Conservation (phyloP, 1,284 basidiomycete species). For the Trichosporon coremiiforme region DNA sequence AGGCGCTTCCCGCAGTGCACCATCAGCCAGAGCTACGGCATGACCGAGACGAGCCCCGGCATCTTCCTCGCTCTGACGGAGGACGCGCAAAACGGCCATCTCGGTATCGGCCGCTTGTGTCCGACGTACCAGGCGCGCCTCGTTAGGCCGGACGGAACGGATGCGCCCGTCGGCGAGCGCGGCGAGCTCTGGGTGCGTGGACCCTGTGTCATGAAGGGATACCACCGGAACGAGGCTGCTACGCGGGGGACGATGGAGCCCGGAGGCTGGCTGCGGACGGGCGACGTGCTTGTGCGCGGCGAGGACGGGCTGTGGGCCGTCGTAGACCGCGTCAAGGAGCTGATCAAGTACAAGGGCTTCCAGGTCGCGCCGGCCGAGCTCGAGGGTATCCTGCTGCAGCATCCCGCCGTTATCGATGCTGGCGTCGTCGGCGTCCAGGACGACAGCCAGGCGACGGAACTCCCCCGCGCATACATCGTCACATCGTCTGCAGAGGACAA, state of each 20-base stretch:
- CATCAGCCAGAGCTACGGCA: slow-evolving; percentile 54
- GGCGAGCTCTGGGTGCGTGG: slow-evolving; percentile 83
- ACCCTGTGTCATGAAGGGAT: slow-evolving; percentile 60
- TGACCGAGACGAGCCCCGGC: slow-evolving; percentile 59
- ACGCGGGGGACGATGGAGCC: slow-evolving; percentile 23
- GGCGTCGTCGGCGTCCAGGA: slow-evolving; percentile 71
- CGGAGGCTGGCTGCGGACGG: slow-evolving; percentile 77
- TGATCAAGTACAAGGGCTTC: slow-evolving; percentile 73
- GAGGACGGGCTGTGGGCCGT: slow-evolving; percentile 62
- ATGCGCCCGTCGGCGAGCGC: slow-evolving; percentile 61
- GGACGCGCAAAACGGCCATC: not conserved
- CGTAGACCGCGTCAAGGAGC: slow-evolving; percentile 66
- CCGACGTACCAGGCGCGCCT: slow-evolving; percentile 77
- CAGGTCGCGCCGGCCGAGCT: slow-evolving; percentile 80
- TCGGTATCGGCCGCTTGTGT: slow-evolving; percentile 66
- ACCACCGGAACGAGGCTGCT: slow-evolving; percentile 21
- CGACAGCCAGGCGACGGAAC: slow-evolving; percentile 63
- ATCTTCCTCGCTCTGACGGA: slow-evolving; percentile 32
- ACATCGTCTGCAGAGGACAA: not conserved
- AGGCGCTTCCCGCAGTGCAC: slow-evolving; percentile 27
- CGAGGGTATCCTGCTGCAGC: slow-evolving; percentile 70
- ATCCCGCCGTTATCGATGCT: slow-evolving; percentile 69
- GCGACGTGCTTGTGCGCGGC: slow-evolving; percentile 70
- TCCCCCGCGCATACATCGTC: slow-evolving; percentile 26
- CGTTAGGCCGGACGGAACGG: slow-evolving; percentile 57